Percentiles rank a stretch among this genome's conserved stretches.
Evolutionary conservation across 192 early-diverging fungal species (phyloP).

Genomic region (Chytriomyces hyalinus): DNA sequence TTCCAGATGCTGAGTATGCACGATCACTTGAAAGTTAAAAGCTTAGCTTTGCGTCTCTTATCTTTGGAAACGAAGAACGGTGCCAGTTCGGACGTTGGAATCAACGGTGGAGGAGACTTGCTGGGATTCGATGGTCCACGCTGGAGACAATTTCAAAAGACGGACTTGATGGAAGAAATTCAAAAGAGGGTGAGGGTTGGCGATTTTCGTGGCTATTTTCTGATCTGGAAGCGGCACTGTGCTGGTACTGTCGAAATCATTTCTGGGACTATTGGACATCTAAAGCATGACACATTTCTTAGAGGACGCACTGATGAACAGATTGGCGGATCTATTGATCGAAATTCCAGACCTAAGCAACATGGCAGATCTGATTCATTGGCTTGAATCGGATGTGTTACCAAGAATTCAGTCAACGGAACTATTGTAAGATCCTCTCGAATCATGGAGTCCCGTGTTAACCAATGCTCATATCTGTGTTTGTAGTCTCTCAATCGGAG

Average conservation of each 20-base stretch:
- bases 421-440: constrained; percentile 6
- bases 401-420: constrained; percentile 41
- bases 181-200: constrained; percentile 49
- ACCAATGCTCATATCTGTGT: background rate
- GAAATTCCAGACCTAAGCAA: constrained; percentile 50
- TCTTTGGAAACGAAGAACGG: no score
- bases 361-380: constrained; percentile 44
- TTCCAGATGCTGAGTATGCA: constrained; percentile 36
- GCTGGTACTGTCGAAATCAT: constrained; percentile 20
- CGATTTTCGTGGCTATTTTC: constrained; percentile 46
- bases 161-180: constrained; percentile 49
- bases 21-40: background rate
- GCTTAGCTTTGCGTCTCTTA: background rate
- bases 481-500: constrained; percentile 46
- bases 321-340: constrained; percentile 53
- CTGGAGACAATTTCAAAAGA: constrained; percentile 58
- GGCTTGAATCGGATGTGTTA: constrained; percentile 62
- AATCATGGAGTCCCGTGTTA: background rate
- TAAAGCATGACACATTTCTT: background rate
- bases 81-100: background rate
- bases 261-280: background rate
- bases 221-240: constrained; percentile 64
- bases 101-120: background rate
- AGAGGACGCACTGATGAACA: constrained; percentile 43
- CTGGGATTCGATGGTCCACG: constrained; percentile 31